Conservation (phyloP, 2,329 filamentous ascomycete species). For the Pezicula carpinea region DNA sequence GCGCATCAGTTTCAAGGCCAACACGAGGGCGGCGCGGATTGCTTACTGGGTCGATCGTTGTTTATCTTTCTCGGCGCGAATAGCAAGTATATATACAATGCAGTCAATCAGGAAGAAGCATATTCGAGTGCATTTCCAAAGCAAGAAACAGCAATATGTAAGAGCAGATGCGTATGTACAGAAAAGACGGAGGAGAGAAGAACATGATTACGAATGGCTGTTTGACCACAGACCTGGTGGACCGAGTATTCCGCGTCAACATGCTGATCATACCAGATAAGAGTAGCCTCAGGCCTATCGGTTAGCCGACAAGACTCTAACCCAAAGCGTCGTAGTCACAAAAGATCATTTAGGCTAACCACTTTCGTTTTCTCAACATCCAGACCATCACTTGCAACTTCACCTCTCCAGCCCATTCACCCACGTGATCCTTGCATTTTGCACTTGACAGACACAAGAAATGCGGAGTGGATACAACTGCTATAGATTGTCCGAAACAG, state of each 20-base stretch:
- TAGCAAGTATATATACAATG: too few relatives aligned
- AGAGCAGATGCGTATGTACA: neutral
- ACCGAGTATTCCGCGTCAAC: neutral
- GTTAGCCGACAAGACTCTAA: neutral
- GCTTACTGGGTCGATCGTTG: too few relatives aligned
- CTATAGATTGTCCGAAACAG: neutral
- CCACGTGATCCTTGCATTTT: neutral
- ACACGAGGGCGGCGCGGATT: neutral
- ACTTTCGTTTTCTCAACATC: neutral
- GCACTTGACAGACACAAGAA: constrained; percentile 1
- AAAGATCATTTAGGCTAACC: neutral
- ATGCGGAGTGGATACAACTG: constrained; percentile 6
- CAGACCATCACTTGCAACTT: neutral
- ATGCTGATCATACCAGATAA: neutral
- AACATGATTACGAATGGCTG: too few relatives aligned
- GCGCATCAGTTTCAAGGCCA: neutral
- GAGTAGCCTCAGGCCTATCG: neutral
- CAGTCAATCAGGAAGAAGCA: neutral
- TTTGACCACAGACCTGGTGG: neutral
- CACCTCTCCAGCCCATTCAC: neutral
- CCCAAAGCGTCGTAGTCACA: neutral
- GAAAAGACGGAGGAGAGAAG: neutral
- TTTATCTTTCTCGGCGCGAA: too few relatives aligned
- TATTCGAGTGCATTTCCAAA: neutral
- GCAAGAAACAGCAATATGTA: neutral